A percentile compares a stretch with the other conserved stretches of the same genome.
phyloP scores from a whole-genome alignment of 2,329 filamentous ascomycete genomes.

The Calonectria hawksworthii region DNA sequence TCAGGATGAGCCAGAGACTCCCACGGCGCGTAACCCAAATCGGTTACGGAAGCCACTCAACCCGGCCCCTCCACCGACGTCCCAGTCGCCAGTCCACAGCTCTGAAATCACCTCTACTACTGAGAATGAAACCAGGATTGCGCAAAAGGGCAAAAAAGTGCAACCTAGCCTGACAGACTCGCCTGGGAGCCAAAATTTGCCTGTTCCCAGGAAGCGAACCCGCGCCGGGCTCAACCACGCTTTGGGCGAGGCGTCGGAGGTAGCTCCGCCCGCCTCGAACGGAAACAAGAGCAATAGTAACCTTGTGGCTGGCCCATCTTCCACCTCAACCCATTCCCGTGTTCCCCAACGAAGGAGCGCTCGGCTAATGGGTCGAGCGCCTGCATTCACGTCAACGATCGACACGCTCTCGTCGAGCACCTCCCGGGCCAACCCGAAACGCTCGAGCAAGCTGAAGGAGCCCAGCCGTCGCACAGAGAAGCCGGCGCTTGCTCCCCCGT shows the following conservation, averaged over 20 bases:
- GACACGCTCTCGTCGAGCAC: background rate
- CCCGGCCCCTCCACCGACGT: conserved; percentile 16
- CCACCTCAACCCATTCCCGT: conserved; percentile 16
- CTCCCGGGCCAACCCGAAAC: conserved; percentile 15
- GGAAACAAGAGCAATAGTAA: conserved; percentile 23
- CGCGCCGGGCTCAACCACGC: conserved; percentile 7
- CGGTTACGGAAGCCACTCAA: conserved; percentile 25
- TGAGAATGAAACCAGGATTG: background rate
- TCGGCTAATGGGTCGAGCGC: conserved; percentile 20
- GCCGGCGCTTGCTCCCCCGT: background rate
- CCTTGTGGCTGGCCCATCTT: conserved; percentile 13
- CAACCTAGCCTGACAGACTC: background rate
- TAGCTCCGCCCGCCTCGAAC: background rate
- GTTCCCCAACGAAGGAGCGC: conserved; percentile 35
- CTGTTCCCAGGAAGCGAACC: conserved; percentile 1
- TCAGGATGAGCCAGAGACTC: conserved; percentile 3
- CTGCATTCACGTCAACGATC: conserved; percentile 9
- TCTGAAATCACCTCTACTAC: background rate
- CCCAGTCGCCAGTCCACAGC: conserved; percentile 7
- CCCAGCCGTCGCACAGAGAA: background rate
- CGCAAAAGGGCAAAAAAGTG: background rate
- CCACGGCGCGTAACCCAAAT: conserved; percentile 14
- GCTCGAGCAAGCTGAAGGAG: conserved; percentile 1
- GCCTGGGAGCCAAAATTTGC: background rate
- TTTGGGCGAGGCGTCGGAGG: background rate